Base-by-base conservation (phyloP, 202 grass and related monocot species). In the Digitaria exilis region DNA sequence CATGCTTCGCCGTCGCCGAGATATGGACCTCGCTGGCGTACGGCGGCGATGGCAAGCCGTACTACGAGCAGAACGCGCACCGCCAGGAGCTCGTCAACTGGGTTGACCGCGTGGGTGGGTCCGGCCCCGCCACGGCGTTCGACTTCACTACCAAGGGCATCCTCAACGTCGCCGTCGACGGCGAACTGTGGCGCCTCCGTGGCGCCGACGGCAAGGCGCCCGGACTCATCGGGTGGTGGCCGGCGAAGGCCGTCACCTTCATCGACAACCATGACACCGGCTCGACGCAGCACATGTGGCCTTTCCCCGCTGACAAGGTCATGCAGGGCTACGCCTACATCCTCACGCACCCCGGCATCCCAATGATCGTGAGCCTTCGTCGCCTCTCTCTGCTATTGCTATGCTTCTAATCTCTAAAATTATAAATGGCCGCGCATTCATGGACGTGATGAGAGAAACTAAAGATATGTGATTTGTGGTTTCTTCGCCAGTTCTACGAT, bases 291-390 rank as follows among this genome's bases (percentile, higher is more conserved):
- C 88, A 85, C 22, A 35, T 89, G 85, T 95, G 92, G 92, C 90
- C 96, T 0, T 98, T 98, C 76, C 96, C 96, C 15, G 69, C 90
- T 4, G 83, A 88, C 26, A 95, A 81, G 85, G 89, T 95, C 87
- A 93, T 98, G 87, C 88, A 98, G 84, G 90, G 95, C 45, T 95
- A 98, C 10, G 89, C 92, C 30, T 98, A 95, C 81, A 95, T 98
- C 82, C 89, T 98, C 17, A 98, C 90, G 15, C 95, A 94, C 70
- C 95, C 95, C 0, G 95, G 92, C 9, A 78, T 81, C 58, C 90
- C 95, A 12, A 86, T 86, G 81, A 91, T 94, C 65, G 92, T 94
- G 44, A 97, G 92, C 89, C 22, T 19, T 35, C 59, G 17, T 21
- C 9, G 1, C 3, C 24, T 30, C 16, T 30, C 16, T 55, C 43